Percentiles rank a stretch among this genome's conserved stretches.
Conservation (phyloP, 192 early-diverging fungal genomes). For the Coemansia sp. region DNA sequence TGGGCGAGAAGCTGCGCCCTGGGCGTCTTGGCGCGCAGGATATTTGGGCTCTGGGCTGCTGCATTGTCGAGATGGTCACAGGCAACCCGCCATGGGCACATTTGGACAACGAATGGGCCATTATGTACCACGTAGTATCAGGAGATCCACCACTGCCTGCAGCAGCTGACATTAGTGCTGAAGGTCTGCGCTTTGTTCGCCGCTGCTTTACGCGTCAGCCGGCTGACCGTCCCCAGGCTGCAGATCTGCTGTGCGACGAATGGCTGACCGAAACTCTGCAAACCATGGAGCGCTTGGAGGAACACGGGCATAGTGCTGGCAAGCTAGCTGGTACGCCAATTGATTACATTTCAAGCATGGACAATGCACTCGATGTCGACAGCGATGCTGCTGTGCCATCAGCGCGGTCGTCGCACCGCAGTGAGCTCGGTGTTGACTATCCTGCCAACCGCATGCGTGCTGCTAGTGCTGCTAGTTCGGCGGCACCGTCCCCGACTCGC, state of each 20-base stretch:
- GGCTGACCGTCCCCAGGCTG: slow-evolving; percentile 68
- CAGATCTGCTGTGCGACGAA: slow-evolving; percentile 68
- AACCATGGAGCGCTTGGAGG: slow-evolving; percentile 27
- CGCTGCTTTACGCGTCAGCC: slow-evolving; percentile 77
- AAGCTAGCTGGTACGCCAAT: slow-evolving; percentile 12
- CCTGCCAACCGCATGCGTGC: slow-evolving; percentile 16
- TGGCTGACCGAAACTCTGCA: slow-evolving; percentile 62
- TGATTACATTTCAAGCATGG: slow-evolving; percentile 20
- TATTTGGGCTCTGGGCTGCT: slow-evolving; percentile 91
- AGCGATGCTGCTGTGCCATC: slow-evolving; percentile 3
- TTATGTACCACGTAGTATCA: slow-evolving; percentile 87
- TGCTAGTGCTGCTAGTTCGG: slow-evolving; percentile 24
- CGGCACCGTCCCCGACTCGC: slow-evolving; percentile 20
- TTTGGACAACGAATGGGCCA: slow-evolving; percentile 91
- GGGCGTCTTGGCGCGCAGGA: slow-evolving; percentile 68
- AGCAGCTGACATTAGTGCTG: slow-evolving; percentile 61
- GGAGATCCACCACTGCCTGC: slow-evolving; percentile 77
- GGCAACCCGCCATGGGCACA: slow-evolving; percentile 86
- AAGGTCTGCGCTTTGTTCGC: slow-evolving; percentile 73
- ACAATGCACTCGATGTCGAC: not conserved
- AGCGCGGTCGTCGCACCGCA: slow-evolving; percentile 9
- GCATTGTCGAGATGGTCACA: slow-evolving; percentile 87
- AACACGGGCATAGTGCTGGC: slow-evolving; percentile 9
- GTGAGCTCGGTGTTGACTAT: not conserved
- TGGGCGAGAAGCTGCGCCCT: slow-evolving; percentile 20